These are phyloP conservation scores for Penicillium brevicompactum DNA, from an alignment of 2,329 filamentous ascomycete species.

Conservation along the genomic window DNA sequence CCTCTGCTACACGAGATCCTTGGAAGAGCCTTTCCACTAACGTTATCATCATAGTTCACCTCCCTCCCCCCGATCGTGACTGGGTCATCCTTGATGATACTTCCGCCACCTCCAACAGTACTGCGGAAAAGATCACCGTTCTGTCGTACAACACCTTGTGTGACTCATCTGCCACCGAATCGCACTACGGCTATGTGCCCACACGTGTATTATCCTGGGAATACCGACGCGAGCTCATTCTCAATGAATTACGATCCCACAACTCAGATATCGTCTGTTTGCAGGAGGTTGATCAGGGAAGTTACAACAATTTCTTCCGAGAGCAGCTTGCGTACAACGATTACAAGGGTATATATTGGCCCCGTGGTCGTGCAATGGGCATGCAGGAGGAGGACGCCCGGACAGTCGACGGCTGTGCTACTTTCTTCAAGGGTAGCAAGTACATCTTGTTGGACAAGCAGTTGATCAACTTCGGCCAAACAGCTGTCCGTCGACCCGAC, in stretches of 20 bases:
- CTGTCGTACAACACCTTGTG: conserved; percentile 96
- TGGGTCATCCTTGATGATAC: conserved; percentile 72
- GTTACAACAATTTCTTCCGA: conserved; percentile 87
- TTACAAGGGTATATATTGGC: conserved; percentile 93
- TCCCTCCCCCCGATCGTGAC: conserved; percentile 74
- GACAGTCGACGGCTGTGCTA: conserved; percentile 92
- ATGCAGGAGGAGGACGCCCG: conserved; percentile 89
- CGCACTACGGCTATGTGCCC: conserved; percentile 88
- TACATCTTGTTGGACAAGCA: conserved; percentile 94
- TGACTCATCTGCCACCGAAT: conserved; percentile 84
- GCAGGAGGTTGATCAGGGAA: conserved; percentile 90
- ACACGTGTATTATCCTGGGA: conserved; percentile 82
- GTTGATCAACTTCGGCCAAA: conserved; percentile 85
- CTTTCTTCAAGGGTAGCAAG: conserved; percentile 95
- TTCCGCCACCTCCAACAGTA: conserved; percentile 50
- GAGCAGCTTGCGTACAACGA: conserved; percentile 82
- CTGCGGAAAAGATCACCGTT: conserved; percentile 72
- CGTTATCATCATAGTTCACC: conserved; percentile 60
- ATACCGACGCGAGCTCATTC: conserved; percentile 77
- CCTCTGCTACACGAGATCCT: neutral
- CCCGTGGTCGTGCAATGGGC: conserved; percentile 84
- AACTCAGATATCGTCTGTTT: conserved; percentile 89
- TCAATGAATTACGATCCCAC: conserved; percentile 76
- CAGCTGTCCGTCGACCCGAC: conserved; percentile 90
- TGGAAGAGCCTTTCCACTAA: conserved; percentile 19